phyloP scores from a whole-genome alignment of 768 basidiomycete species.

The Hericium alpestre region DNA sequence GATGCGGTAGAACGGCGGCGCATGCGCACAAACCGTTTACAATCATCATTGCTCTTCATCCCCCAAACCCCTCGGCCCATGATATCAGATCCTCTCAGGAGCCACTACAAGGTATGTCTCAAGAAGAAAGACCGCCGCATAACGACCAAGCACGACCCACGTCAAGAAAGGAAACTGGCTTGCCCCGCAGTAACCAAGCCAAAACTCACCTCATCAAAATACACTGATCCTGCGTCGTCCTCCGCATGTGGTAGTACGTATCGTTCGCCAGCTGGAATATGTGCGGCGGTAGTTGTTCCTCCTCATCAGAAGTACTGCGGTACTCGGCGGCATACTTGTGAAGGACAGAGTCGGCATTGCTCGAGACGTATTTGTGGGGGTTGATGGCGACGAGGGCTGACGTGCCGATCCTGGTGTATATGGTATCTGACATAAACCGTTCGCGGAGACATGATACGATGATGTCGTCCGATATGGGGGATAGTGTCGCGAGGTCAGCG shows the following conservation, averaged over 20 bases:
- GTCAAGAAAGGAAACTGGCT: no score
- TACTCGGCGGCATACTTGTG: slow-evolving; percentile 84
- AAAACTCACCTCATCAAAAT: slow-evolving; percentile 68
- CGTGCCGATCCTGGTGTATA: slow-evolving; percentile 68
- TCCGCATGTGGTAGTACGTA: slow-evolving; percentile 91
- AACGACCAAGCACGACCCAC: not conserved
- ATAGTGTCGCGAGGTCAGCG: slow-evolving; percentile 57
- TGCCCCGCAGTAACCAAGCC: not conserved
- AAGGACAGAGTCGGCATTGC: slow-evolving; percentile 75
- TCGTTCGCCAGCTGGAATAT: slow-evolving; percentile 87
- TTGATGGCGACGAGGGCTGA: slow-evolving; percentile 78
- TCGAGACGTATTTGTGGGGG: slow-evolving; percentile 81
- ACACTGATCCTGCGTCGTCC: slow-evolving; percentile 89
- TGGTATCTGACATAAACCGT: slow-evolving; percentile 73
- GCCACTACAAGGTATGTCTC: no score
- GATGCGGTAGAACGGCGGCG: no score
- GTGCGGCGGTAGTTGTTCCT: slow-evolving; percentile 63
- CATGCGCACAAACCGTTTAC: no score
- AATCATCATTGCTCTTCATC: no score
- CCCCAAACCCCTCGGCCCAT: no score
- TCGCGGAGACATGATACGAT: slow-evolving; percentile 80
- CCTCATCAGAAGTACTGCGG: slow-evolving; percentile 58
- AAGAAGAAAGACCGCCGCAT: no score
- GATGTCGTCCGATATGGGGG: slow-evolving; percentile 68
- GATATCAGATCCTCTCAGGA: no score